Conservation (phyloP, 805 yeast species). For the Ogataea paraovalis region DNA sequence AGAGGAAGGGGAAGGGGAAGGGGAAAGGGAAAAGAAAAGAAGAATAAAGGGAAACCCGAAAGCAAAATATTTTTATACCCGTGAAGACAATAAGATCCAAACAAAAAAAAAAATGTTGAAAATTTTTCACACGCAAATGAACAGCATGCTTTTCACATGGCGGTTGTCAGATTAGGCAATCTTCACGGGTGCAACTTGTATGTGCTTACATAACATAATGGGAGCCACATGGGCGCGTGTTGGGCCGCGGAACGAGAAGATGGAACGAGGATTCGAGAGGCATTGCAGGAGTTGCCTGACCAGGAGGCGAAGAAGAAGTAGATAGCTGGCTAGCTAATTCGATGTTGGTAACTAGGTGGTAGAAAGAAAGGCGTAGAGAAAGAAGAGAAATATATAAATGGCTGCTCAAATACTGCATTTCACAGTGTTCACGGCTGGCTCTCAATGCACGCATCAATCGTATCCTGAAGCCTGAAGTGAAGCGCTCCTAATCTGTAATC, state of each 20-base stretch:
- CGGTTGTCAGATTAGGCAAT: background rate
- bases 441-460: too few relatives aligned
- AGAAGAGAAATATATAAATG: too few relatives aligned
- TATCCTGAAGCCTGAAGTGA: too few relatives aligned
- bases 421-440: too few relatives aligned
- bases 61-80: background rate
- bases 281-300: too few relatives aligned
- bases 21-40: background rate
- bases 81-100: background rate
- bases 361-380: too few relatives aligned
- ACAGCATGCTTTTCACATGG: background rate
- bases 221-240: background rate
- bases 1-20: background rate
- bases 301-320: too few relatives aligned
- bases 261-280: too few relatives aligned
- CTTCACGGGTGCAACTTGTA: background rate
- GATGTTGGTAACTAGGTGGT: too few relatives aligned
- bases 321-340: too few relatives aligned
- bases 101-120: background rate
- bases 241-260: background rate
- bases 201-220: background rate
- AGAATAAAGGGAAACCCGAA: background rate
- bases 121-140: background rate
- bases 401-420: too few relatives aligned
- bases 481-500: too few relatives aligned